Conservation (phyloP, 169 alveolate genomes). For the Eimeria praecox region DNA sequence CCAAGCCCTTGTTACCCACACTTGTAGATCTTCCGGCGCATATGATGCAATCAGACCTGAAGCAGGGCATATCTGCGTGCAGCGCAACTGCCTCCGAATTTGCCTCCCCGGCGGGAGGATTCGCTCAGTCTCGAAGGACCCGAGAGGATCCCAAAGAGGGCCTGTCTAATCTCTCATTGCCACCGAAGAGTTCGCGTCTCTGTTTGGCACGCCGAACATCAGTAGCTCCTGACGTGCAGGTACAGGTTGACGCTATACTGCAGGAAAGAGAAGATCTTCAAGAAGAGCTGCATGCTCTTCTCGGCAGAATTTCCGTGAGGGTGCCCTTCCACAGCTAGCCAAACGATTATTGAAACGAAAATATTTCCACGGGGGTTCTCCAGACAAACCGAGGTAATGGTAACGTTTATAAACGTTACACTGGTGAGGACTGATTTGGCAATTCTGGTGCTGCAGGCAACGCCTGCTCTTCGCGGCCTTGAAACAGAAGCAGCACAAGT, state of each 20-base stretch:
- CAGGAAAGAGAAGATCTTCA: slow-evolving; percentile 3
- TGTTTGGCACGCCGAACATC: slow-evolving; percentile 9
- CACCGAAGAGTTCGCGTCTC: neutral
- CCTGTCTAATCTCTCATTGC: neutral
- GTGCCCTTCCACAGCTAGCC: neutral
- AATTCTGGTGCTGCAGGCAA: neutral
- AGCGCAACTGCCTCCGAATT: slow-evolving; percentile 2
- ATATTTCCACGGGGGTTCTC: neutral
- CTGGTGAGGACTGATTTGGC: neutral
- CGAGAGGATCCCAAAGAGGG: neutral
- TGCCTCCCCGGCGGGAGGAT: neutral
- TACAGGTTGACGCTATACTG: slow-evolving; percentile 16
- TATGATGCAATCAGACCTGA: neutral
- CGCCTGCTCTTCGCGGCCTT: slow-evolving; percentile 30
- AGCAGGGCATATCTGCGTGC: neutral
- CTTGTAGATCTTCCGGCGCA: neutral
- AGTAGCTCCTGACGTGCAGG: slow-evolving; percentile 13
- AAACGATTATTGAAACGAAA: neutral
- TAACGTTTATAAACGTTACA: neutral
- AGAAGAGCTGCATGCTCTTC: slow-evolving; percentile 20
- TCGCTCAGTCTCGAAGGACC: neutral
- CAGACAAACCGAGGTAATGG: neutral
- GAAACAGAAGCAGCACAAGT: slow-evolving; percentile 47
- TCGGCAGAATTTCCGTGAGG: slow-evolving; percentile 59
- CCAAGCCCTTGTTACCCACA: neutral